phyloP scores from a whole-genome alignment of 2,329 filamentous ascomycete species.

The Leptographium galeiforme region DNA sequence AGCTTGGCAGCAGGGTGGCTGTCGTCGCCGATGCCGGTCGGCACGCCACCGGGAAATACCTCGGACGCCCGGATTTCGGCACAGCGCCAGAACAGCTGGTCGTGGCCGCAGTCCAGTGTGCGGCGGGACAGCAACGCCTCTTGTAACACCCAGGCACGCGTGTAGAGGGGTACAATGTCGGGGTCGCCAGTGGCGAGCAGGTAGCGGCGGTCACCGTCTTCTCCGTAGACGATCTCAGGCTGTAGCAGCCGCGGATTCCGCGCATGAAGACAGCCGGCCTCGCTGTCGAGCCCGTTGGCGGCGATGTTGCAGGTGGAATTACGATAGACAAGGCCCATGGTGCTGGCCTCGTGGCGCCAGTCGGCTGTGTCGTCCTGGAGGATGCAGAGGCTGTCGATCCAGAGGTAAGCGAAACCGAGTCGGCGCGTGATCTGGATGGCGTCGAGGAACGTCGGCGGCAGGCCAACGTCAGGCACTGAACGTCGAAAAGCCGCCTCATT shows the following conservation, averaged over 20 bases:
- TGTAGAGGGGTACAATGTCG: not conserved
- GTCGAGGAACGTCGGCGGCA: constrained; percentile 3
- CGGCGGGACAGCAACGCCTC: not conserved
- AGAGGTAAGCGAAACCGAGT: constrained; percentile 1
- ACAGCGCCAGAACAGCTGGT: not conserved
- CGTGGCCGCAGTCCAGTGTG: not conserved
- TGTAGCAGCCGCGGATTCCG: not conserved
- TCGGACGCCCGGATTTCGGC: not conserved
- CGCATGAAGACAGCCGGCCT: not conserved
- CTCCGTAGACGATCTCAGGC: not conserved
- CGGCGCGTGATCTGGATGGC: constrained; percentile 1
- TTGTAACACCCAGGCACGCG: not conserved
- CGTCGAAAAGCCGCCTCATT: not conserved
- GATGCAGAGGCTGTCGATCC: constrained; percentile 5
- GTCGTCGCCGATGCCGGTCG: not conserved
- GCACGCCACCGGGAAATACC: not conserved
- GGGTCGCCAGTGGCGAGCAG: no score
- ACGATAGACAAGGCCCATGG: constrained; percentile 3
- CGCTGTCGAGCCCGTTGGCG: not conserved
- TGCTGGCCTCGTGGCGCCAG: constrained; percentile 3
- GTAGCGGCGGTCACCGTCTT: not conserved
- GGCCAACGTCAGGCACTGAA: not conserved
- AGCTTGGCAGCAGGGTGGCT: not conserved
- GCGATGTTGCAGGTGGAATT: not conserved
- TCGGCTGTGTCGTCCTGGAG: constrained; percentile 11